Percentiles rank a stretch among this genome's conserved stretches.
These are phyloP conservation scores for Amanita exitialis DNA, from an alignment of 768 basidiomycete genomes.

Conservation along the genomic window DNA sequence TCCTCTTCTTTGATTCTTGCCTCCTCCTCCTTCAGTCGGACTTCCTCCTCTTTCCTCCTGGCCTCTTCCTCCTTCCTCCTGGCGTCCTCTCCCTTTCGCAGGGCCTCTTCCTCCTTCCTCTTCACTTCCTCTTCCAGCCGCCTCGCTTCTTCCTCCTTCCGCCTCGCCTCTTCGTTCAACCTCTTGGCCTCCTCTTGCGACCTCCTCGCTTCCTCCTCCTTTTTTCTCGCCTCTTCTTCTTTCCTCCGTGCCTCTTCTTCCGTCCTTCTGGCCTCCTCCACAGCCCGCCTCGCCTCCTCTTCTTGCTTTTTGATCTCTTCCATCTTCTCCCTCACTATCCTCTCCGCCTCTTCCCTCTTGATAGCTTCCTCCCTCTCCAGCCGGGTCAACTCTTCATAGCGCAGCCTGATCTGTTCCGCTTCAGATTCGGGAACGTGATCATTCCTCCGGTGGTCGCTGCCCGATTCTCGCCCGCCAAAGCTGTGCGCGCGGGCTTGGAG, in stretches of 20 bases:
- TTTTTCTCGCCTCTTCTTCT: constrained; percentile 12
- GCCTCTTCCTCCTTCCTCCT: constrained; percentile 9
- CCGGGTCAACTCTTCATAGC: constrained; percentile 3
- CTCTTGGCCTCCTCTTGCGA: constrained; percentile 14
- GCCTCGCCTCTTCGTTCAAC: constrained; percentile 13
- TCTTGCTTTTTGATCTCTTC: constrained; percentile 13
- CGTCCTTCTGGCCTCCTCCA: constrained; percentile 14
- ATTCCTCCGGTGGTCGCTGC: constrained; percentile 6
- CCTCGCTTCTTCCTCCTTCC: constrained; percentile 17
- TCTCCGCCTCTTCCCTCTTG: constrained; percentile 8
- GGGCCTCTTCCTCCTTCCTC: constrained; percentile 14
- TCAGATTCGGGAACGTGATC: constrained; percentile 6
- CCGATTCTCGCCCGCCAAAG: constrained; percentile 7
- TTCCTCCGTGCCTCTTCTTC: constrained; percentile 12
- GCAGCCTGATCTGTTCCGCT: constrained; percentile 5
- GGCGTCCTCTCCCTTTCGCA: constrained; percentile 16
- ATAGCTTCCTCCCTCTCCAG: constrained; percentile 10
- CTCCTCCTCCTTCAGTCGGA: constrained; percentile 13
- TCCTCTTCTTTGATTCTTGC: constrained; percentile 18
- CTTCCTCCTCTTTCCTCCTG: constrained; percentile 2
- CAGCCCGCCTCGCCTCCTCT: constrained; percentile 14
- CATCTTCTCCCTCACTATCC: constrained; percentile 12
- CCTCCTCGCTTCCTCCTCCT: constrained; percentile 17
- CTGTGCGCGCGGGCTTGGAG: not conserved
- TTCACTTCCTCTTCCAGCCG: constrained; percentile 10